phyloP scores from a whole-genome alignment of 2,329 filamentous ascomycete species.

The Fusarium bactridioides region DNA sequence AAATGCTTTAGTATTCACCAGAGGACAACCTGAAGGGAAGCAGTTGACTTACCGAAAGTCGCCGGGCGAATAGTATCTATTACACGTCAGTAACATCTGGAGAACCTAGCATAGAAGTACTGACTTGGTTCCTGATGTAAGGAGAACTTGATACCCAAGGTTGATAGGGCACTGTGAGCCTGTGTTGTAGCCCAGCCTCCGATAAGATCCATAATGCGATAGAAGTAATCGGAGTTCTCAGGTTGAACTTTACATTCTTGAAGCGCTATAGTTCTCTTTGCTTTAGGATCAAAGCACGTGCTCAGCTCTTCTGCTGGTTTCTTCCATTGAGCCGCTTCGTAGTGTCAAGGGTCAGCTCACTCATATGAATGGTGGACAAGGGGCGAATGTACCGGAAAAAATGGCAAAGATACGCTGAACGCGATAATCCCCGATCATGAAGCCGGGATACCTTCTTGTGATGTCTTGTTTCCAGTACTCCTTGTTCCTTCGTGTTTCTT shows the following conservation, averaged over 20 bases:
- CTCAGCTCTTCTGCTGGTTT: too few relatives aligned
- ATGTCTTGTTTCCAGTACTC: not conserved
- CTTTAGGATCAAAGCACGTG: not conserved
- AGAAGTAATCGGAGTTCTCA: not conserved
- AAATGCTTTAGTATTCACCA: too few relatives aligned
- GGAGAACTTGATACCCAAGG: not conserved
- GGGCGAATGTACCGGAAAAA: not conserved
- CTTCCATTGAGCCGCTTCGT: too few relatives aligned
- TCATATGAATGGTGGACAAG: accelerated
- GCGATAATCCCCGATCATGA: not conserved
- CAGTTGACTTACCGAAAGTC: too few relatives aligned
- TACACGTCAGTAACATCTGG: too few relatives aligned
- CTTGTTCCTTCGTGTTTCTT: not conserved
- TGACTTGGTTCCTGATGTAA: not conserved
- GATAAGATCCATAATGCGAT: not conserved
- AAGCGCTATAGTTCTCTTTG: not conserved
- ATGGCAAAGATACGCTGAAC: not conserved
- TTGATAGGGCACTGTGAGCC: not conserved
- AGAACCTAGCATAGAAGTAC: too few relatives aligned
- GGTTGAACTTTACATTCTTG: not conserved
- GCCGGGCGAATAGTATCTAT: too few relatives aligned
- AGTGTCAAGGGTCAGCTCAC: too few relatives aligned
- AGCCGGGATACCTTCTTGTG: not conserved
- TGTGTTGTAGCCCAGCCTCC: accelerated
- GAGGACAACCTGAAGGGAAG: too few relatives aligned